Conservation (phyloP, 192 early-diverging fungal species). For the Coemansia sp. region DNA sequence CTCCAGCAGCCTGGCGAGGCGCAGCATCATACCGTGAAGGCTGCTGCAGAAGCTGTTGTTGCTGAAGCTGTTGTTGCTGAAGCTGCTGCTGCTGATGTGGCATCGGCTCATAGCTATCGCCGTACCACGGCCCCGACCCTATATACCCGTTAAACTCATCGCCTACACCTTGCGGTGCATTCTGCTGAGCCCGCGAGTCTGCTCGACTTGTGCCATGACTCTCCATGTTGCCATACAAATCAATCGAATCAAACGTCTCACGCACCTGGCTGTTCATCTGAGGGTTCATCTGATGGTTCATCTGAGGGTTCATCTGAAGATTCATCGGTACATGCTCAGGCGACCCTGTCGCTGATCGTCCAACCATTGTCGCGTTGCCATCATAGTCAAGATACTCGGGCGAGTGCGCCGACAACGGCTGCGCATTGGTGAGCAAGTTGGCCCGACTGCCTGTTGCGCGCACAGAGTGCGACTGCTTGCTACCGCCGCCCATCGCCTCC, state of each 20-base stretch:
- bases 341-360: constrained; percentile 6
- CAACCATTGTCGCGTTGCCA: constrained; percentile 22
- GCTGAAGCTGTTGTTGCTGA: background rate
- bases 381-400: constrained; percentile 13
- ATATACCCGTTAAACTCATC: background rate
- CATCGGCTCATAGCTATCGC: background rate
- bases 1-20: background rate
- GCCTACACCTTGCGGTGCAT: too few species aligned
- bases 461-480: background rate
- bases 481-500: constrained; percentile 7
- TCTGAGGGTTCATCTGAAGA: too few species aligned
- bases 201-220: constrained; percentile 4
- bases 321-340: background rate
- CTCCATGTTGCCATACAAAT: constrained; percentile 1
- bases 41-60: background rate
- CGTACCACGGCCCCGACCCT: constrained; percentile 1
- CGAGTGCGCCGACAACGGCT: constrained; percentile 9
- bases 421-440: constrained; percentile 35
- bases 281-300: background rate
- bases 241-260: constrained; percentile 7
- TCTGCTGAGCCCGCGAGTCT: background rate
- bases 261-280: background rate
- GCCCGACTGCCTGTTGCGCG: constrained; percentile 26
- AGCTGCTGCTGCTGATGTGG: background rate
- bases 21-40: background rate